Base-by-base conservation (phyloP, 106 monocot genomes). In the Posidonia australis region DNA sequence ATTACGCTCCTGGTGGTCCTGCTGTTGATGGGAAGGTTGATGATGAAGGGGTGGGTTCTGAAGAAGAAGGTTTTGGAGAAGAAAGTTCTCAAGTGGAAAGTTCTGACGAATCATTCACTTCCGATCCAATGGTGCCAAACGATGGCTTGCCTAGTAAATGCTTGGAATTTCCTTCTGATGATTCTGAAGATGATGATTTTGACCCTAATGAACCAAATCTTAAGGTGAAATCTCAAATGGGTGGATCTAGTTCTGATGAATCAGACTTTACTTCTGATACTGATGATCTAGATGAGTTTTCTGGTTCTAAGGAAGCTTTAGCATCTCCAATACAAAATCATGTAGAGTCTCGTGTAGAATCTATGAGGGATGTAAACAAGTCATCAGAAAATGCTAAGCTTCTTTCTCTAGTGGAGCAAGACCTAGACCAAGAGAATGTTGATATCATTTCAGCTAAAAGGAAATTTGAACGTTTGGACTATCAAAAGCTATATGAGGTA, bases 251-350 rank as follows among this genome's bases (percentile, higher is more conserved):
- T 46, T 87, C 82, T 49, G 78, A 82, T 65, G 84, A 80, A 51
- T 87, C 91, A 57, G 91, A 98, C 60, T 98, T 91, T 69, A 79
- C 98, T 63, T 98, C 91, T 31, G 87, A 91, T 51, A 84, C 96
- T 56, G 87, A 91, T 71, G 91, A 82, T 31, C 82, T 86, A 46
- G 76, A 41, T 62, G 43, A 22, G 13, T 42, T 62, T 62, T 43
- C 72, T 78, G 67, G 10, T 55, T 79, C 74, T 43, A 66, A 81
- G 53, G 66, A 43, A 29, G 78, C 82, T 63, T 58, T n/a, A 64
- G 54, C 65, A 64, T 57, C 48, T 31, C 64, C 62, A 51, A 58
- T 43, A 63, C 42, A 43, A 19, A 54, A 65, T 14, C 11, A 51
- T 67, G 3, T 22, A 23, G 65, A 25, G 12, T 41, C 28, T 54